Evolutionary conservation across 2,329 filamentous ascomycete species (phyloP).

Genomic region (Didymella pomorum): DNA sequence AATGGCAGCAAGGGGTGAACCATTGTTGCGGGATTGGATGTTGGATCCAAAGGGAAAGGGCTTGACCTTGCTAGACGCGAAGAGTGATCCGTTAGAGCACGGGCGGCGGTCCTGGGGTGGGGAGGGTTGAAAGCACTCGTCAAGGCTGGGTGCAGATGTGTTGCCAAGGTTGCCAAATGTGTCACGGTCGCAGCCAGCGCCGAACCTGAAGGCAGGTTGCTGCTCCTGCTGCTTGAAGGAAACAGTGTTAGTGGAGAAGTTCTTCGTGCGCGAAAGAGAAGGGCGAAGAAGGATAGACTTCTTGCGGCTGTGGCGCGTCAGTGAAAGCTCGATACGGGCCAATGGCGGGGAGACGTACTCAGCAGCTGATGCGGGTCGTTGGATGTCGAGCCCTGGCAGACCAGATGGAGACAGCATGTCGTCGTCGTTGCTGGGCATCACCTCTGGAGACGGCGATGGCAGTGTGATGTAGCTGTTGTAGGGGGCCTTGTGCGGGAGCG

Average conservation of each 20-base stretch:
- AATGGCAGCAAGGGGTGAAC: constrained; percentile 74
- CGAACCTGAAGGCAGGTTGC: constrained; percentile 78
- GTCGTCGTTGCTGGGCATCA: constrained; percentile 55
- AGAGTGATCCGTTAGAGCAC: constrained; percentile 61
- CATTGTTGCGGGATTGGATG: constrained; percentile 66
- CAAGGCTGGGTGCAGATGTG: constrained; percentile 71
- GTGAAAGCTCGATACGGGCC: constrained; percentile 11
- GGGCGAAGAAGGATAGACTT: constrained; percentile 70
- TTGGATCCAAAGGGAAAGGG: constrained; percentile 68
- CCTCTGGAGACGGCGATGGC: constrained; percentile 74
- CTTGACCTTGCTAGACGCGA: constrained; percentile 69
- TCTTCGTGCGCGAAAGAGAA: constrained; percentile 77
- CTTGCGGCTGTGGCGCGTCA: constrained; percentile 41
- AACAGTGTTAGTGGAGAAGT: constrained; percentile 72
- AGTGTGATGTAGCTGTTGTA: constrained; percentile 62
- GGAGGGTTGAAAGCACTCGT: constrained; percentile 83
- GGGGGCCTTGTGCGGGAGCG: constrained; percentile 81
- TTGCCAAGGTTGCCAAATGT: constrained; percentile 54
- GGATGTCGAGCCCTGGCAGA: constrained; percentile 40
- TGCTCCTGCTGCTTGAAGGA: constrained; percentile 67
- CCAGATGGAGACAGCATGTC: constrained; percentile 53
- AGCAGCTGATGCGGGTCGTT: constrained; percentile 46
- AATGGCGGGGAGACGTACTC: constrained; percentile 43
- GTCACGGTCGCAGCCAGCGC: constrained; percentile 58
- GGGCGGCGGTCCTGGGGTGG: constrained; percentile 74